Conservation (phyloP, 192 early-diverging fungal genomes). For the Powellomyces hirtus region DNA sequence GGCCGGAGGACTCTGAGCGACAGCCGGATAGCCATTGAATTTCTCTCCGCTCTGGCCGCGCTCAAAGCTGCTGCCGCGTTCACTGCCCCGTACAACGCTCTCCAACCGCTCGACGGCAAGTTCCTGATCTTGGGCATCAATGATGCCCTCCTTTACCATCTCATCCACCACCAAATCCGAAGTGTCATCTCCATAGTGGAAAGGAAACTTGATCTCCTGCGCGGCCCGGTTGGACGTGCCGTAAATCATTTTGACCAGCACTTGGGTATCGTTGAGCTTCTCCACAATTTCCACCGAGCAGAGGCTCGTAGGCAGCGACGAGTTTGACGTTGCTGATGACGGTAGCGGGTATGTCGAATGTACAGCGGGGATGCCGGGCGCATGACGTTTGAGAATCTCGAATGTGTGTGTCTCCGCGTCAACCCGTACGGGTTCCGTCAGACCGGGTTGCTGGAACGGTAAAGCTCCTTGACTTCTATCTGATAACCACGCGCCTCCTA, state of each 20-base stretch:
- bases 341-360: neutral
- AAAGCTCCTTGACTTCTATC: neutral
- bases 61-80: neutral
- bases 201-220: constrained; percentile 69
- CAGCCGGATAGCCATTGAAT: neutral
- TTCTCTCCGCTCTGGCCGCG: neutral
- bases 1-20: neutral
- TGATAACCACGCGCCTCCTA: neutral
- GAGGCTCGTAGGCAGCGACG: neutral
- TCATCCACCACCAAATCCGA: constrained; percentile 67
- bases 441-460: neutral
- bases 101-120: neutral
- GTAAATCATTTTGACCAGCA: constrained; percentile 46
- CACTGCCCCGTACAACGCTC: neutral
- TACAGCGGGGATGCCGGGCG: neutral
- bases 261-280: constrained; percentile 18
- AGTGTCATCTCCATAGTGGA: constrained; percentile 65
- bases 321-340: neutral
- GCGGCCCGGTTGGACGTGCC: constrained; percentile 4
- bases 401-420: constrained; percentile 26
- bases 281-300: constrained; percentile 36
- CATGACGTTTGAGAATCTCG: neutral
- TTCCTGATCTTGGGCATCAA: neutral
- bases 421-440: neutral
- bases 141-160: constrained; percentile 46